Evolutionary conservation across 2,329 filamentous ascomycete species (phyloP), one percentile per base, ranked within the genome.

Genomic region (Calonectria henricotiae): DNA sequence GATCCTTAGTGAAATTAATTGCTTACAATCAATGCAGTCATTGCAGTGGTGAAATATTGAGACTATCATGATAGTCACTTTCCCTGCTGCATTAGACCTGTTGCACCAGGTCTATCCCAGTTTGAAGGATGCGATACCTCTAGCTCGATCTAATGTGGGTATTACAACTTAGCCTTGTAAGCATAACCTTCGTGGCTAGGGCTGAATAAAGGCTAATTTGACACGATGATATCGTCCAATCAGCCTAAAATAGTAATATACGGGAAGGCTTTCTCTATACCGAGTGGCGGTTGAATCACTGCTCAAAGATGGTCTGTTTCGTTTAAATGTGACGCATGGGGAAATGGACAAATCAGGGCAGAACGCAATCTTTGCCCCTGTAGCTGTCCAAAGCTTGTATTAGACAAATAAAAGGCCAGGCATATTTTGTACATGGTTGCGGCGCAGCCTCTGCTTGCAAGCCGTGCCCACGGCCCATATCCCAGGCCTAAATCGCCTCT

Each of bases 1-100:
- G 8, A 17, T n/a, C 5, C 23, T 58, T 58, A 37, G 51, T 32
- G 51, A 58, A 12, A 58, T 58, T 55, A 32, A 58, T 17, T 15
- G 20, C 25, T 6, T 23, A 11, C 35, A n/a, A 5, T 17, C 32
- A 11, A 23, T 20, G 7, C 23, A 11, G 39, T 58, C 51, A 13
- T 8, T 25, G 4, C 15, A 15, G 20, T 11, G 13, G 23, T 20
- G 51, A 58, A 58, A 20, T 32, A 58, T 58, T 15, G 23, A 39
- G 20, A 39, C 51, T 17, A 39, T 58, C 51, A 25, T 37, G 11
- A 58, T n/a, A 23, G 39, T 58, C 51, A 35, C 20, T 58, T 39
- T 39, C 9, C 32, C 37, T 39, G 12, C 51, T 37, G 25, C 13
- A 25, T 17, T 39, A 2, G 20, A 41, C 11, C 5, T 5, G 8